Conservation (phyloP, 495 filamentous ascomycete species). For the Neurospora discreta region DNA sequence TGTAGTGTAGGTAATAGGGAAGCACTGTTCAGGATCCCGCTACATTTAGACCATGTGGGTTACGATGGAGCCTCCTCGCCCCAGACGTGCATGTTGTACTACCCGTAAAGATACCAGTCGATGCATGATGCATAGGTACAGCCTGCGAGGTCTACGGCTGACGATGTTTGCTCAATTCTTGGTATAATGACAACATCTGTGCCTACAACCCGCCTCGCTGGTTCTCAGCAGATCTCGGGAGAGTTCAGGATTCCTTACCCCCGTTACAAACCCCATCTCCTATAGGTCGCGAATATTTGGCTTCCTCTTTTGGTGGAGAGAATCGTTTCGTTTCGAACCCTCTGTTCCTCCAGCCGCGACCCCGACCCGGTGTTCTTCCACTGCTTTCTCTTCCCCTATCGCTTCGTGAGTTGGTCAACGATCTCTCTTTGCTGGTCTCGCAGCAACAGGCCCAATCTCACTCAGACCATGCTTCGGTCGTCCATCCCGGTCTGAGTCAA, state of each 20-base stretch:
- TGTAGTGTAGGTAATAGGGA: not conserved
- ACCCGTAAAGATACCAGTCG: not conserved
- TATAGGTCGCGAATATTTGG: not conserved
- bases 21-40: not conserved
- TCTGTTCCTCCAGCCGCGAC: not conserved
- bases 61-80: not conserved
- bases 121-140: not conserved
- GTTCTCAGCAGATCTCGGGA: not conserved
- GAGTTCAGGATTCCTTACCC: not conserved
- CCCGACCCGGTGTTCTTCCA: not conserved
- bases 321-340: not conserved
- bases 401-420: not conserved
- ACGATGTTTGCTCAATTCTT: not conserved
- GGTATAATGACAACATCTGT: not conserved
- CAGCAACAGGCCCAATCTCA: not conserved
- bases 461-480: constrained; percentile 5
- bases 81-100: not conserved
- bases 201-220: not conserved
- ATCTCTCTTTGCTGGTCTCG: not conserved
- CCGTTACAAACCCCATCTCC: not conserved
- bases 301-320: not conserved
- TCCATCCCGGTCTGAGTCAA: constrained; percentile 27
- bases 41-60: not conserved
- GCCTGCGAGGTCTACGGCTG: not conserved
- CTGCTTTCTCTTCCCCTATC: not conserved